Base-by-base conservation (phyloP, 1,139 yeast species). In the Pichia sp. region DNA sequence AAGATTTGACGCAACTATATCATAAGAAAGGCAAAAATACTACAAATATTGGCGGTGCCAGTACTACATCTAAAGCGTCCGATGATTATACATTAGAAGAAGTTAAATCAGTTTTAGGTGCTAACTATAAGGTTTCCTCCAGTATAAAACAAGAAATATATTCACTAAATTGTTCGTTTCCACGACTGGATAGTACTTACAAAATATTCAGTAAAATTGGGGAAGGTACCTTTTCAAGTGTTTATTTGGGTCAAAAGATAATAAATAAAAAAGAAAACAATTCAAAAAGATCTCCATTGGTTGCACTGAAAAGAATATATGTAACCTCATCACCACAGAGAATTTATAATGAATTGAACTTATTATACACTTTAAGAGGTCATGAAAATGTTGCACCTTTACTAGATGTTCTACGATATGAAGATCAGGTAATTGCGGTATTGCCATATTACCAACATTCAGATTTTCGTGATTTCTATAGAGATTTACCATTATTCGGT, bases 251-350 rank as follows among this genome's bases (percentile, higher is more conserved):
- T 96, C 97, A 0, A 81, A 80, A 50, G 12, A 37, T 56, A 10
- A 51, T 49, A 34, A 23, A 32, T 20, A 30, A n/a, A 32, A 37
- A 34, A 5, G 24, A 20, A 11, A 32, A 27, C 11, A 23, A 22
- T 58, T 46, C 40, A 57, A 26, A 6, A 29, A 32, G 11, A 26
- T 32, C 37, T 6, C 29, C 46, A 44, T 80, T 78, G 44, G 98
- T 94, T 48, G 99, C 99, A 5, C 70, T 92, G 55, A 92, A 92
- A 63, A 80, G 94, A 59, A 89, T 92, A 44, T 90, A 90, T 62
- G 98, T 90, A 27, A 94, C 98, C 0, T 87, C 97, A 1, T 87
- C 97, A 6, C 97, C 97, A 1, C 81, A 78, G 53, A 75, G 99
- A 62, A 90, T 92, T 41, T 80, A 78, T 56, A 89, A 89, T 63